phyloP scores from a whole-genome alignment of 164 flowering plant species.

The Liquidambar formosana region DNA sequence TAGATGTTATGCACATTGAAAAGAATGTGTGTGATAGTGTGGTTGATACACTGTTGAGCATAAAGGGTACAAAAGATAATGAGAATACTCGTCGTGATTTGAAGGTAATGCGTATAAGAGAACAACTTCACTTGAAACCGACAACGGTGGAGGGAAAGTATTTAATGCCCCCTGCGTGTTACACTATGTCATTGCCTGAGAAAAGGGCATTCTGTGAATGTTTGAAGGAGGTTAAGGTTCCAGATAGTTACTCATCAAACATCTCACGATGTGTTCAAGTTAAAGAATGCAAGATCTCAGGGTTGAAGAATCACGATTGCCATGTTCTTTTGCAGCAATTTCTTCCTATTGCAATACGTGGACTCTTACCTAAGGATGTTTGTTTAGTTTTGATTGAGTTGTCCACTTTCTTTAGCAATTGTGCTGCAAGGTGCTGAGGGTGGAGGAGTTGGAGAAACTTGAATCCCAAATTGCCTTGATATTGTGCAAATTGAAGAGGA shows the following conservation, averaged over 20 bases:
- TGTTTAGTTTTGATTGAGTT: not conserved
- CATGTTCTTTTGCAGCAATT: conserved; percentile 27
- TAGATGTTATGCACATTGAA: conserved; percentile 29
- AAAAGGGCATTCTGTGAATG: conserved; percentile 4
- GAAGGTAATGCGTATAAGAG: conserved; percentile 12
- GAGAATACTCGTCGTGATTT: conserved; percentile 11
- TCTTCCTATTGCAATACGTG: conserved; percentile 11
- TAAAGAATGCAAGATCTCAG: conserved; percentile 7
- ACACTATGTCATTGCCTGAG: conserved; percentile 6
- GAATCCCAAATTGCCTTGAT: not conserved
- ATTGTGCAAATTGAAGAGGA: conserved; percentile 19
- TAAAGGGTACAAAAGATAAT: conserved; percentile 16
- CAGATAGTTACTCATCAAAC: conserved; percentile 24
- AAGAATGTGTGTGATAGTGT: conserved; percentile 23
- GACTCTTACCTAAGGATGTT: conserved; percentile 2
- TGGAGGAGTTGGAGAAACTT: not conserved
- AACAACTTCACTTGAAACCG: conserved; percentile 11
- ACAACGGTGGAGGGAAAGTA: not conserved
- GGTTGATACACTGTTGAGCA: conserved; percentile 8
- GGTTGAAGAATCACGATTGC: conserved; percentile 24
- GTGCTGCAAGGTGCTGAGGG: not conserved
- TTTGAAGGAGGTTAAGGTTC: conserved; percentile 9
- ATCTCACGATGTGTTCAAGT: conserved; percentile 20
- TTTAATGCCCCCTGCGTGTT: conserved; percentile 15
- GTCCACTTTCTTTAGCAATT: conserved; percentile 9